Conservation (phyloP, 2,329 filamentous ascomycete species). For the Kalmusia sp. region DNA sequence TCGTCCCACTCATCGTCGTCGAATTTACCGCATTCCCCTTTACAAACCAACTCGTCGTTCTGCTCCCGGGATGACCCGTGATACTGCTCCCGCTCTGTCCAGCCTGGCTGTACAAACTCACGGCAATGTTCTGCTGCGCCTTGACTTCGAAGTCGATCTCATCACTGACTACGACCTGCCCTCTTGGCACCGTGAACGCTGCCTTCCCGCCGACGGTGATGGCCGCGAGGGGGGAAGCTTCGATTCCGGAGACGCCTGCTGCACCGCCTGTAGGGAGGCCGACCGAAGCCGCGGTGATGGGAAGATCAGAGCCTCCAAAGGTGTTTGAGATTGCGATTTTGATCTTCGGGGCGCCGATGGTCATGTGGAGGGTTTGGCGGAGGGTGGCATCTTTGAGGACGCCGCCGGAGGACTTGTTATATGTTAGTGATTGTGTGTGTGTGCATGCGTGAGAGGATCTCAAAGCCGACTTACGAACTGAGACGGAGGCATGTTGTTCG, state of each 20-base stretch:
- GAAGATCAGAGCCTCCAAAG: conserved; percentile 65
- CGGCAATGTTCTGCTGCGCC: conserved; percentile 58
- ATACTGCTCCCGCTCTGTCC: conserved; percentile 64
- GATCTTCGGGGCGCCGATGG: conserved; percentile 60
- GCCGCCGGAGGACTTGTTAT: conserved; percentile 25
- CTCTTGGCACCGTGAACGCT: conserved; percentile 59
- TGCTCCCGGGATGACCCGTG: conserved; percentile 68
- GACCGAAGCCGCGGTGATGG: conserved; percentile 63
- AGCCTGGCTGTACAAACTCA: conserved; percentile 62
- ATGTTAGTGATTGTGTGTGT: neutral
- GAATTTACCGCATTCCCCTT: conserved; percentile 61
- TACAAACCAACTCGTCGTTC: conserved; percentile 67
- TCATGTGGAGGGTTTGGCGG: conserved; percentile 68
- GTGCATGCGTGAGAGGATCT: no score
- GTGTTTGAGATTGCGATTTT: conserved; percentile 69
- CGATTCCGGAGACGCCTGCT: conserved; percentile 59
- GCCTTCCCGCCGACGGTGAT: conserved; percentile 64
- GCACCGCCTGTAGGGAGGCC: conserved; percentile 60
- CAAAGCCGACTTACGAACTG: conserved; percentile 55
- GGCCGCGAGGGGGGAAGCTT: conserved; percentile 56
- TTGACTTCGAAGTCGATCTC: conserved; percentile 59
- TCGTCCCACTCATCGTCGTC: conserved; percentile 53
- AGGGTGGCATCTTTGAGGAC: conserved; percentile 67
- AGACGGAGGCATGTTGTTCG: conserved; percentile 63
- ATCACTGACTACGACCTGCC: conserved; percentile 65